Base-by-base conservation (phyloP, 208 protist genomes). In the Porcisia deanei region DNA sequence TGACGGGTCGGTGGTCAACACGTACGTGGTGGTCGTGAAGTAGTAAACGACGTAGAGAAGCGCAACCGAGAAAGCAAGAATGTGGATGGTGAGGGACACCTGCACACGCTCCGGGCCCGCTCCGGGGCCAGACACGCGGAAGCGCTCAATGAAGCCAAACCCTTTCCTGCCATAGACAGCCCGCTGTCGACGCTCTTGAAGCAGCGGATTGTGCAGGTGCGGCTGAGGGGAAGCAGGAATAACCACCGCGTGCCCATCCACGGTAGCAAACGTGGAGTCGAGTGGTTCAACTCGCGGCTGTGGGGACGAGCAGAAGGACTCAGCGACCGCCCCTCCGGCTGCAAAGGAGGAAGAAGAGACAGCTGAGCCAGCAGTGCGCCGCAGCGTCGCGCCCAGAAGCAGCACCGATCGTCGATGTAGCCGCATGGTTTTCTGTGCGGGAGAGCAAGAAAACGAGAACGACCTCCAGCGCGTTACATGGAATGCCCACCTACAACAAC, bases 21-120 rank as follows among this genome's bases (percentile, higher is more conserved):
- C 65, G 74, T 94, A 96, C 45, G 69, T 88, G 60, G 81, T 78
- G n/a, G 90, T 94, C 16, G 89, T 92, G 18, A 90, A 58, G 72
- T 88, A 93, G 68, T 87, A 91, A 25, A 88, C 41, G 12, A 85
- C 20, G 54, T 87, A 89, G 25, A 82, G 45, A 0, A 85, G 25
- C 8, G 49, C 58, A 22, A 65, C 75, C 2, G 59, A 47, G 63
- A 69, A 82, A 22, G 84, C 30, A 6, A 91, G 22, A 9, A 55
- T 81, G 66, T 87, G 86, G 1, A 89, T 9, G 39, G 64, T 71
- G 6, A 86, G 61, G 60, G 63, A 70, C 73, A 54, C 77, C 22
- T 81, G 85, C 49, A 77, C 71, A 3, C 66, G 25, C 9, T 63
- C 76, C n/a, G 88, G 66, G 1, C 79, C 74, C 7, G 81, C 82